Base-by-base conservation (phyloP, 1,139 yeast genomes). In the Blastobotrys petasosporus region DNA sequence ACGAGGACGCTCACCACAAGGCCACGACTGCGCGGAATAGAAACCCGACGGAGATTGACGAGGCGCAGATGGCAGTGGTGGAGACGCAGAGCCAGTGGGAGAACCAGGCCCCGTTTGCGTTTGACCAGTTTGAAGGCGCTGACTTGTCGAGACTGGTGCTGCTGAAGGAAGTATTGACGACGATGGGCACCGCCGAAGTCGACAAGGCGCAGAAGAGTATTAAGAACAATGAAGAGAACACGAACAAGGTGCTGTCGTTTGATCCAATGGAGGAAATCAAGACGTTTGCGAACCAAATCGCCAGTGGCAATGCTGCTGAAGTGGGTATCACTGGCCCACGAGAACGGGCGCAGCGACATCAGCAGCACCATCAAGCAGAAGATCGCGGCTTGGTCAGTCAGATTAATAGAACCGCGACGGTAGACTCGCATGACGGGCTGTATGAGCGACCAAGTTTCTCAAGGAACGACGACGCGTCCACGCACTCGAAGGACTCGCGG, bases 71-170 rank as follows among this genome's bases (percentile, higher is more conserved):
- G 16, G 41, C 50, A 11, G 51, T 61, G 16, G 58, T 56, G 20
- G 60, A 60, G 40, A 47, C 45, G 13, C 54, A 61, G 20, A 53
- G 57, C 35, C 64, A 65, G 42, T 88, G 96, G 95, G 82, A 80
- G 53, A 71, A 76, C 48, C 81, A 82, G 61, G 92, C 94, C 0
- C 94, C 95, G 1, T 79, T 74, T 52, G 77, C 83, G 34, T 82
- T 86, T 60, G 85, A 82, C 56, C 79, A 79, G 56, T 81, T 88
- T 63, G 95, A 87, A 64, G 73, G 72, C 51, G 80, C 82, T 55
- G 96, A 90, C 62, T 75, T 71, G 49, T 70, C 71, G 51, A 81
- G 95, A 60, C 73, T 85, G 51, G 75, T 76, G 45, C 70, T 81
- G 58, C 64, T 87, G 46, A 83, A 86, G 60, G 85, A 85, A 54